phyloP scores from a whole-genome alignment of 2,329 filamentous ascomycete species.

The Fusarium kyushuense region DNA sequence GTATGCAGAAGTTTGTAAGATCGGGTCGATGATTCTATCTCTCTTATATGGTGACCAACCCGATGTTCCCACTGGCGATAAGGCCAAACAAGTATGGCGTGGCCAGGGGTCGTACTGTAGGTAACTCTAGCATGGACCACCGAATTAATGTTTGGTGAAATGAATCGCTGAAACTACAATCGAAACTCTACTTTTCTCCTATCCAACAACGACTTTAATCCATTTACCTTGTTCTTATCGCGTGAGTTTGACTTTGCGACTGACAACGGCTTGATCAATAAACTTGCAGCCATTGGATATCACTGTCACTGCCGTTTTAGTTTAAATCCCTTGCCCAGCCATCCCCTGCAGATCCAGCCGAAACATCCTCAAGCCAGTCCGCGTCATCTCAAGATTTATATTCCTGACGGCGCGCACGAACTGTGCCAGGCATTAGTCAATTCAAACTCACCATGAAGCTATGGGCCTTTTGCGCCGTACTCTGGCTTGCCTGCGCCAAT shows the following conservation, averaged over 20 bases:
- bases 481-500: constrained; percentile 26
- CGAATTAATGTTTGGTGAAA: neutral
- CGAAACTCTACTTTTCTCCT: neutral
- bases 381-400: constrained; percentile 16
- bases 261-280: neutral
- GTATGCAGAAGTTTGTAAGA: neutral
- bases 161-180: constrained; percentile 6
- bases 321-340: constrained; percentile 6
- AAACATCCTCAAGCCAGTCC: constrained; percentile 7
- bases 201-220: neutral
- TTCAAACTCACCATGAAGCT: constrained; percentile 15
- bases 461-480: neutral
- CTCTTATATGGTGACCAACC: no score
- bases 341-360: constrained; percentile 18
- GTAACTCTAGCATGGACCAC: neutral
- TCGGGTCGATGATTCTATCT: neutral
- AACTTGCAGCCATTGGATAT: neutral
- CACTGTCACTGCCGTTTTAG: neutral
- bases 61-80: neutral
- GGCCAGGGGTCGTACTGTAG: constrained; percentile 1
- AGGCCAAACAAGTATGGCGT: constrained; percentile 5
- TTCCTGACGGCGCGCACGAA: neutral
- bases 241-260: no score
- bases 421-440: neutral
- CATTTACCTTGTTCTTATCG: no score